Conservation (phyloP, 1,284 basidiomycete genomes). For the Fomitopsis schrenkii region DNA sequence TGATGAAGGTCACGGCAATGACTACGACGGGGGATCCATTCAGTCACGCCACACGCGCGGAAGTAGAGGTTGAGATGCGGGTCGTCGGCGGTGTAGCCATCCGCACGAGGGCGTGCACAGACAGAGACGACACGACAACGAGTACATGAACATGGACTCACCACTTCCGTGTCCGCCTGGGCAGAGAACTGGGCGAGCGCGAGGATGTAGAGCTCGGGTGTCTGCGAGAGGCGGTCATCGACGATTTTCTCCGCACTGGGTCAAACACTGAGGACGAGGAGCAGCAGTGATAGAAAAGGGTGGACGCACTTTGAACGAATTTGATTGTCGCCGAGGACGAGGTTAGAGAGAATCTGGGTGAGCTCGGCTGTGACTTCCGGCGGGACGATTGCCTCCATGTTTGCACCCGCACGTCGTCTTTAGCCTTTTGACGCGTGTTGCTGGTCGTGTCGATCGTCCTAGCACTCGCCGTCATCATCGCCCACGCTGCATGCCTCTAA, state of each 20-base stretch:
- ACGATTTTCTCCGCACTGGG: constrained; percentile 72
- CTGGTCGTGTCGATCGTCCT: too few species aligned
- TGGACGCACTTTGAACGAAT: constrained; percentile 62
- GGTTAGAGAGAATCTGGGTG: constrained; percentile 78
- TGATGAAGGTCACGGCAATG: too few species aligned
- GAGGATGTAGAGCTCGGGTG: constrained; percentile 72
- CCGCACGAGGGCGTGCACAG: too few species aligned
- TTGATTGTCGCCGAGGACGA: constrained; percentile 75
- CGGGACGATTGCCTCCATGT: constrained; percentile 47
- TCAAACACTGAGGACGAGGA: too few species aligned
- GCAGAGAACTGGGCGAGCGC: constrained; percentile 74
- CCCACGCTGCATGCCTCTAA: too few species aligned
- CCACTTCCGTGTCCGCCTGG: constrained; percentile 68
- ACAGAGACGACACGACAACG: not conserved
- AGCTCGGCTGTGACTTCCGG: constrained; percentile 66
- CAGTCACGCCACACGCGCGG: too few species aligned
- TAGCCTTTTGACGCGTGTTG: too few species aligned
- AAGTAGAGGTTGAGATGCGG: too few species aligned
- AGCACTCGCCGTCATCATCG: too few species aligned
- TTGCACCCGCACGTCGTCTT: not conserved
- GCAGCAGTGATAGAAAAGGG: not conserved
- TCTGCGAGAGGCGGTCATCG: constrained; percentile 69
- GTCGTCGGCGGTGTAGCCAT: too few species aligned
- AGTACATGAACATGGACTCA: constrained; percentile 33
- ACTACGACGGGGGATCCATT: too few species aligned